A percentile compares a stretch with the other conserved stretches of the same genome.
phyloP scores from a whole-genome alignment of 495 filamentous ascomycete genomes.

The Aspergillus homomorphus region DNA sequence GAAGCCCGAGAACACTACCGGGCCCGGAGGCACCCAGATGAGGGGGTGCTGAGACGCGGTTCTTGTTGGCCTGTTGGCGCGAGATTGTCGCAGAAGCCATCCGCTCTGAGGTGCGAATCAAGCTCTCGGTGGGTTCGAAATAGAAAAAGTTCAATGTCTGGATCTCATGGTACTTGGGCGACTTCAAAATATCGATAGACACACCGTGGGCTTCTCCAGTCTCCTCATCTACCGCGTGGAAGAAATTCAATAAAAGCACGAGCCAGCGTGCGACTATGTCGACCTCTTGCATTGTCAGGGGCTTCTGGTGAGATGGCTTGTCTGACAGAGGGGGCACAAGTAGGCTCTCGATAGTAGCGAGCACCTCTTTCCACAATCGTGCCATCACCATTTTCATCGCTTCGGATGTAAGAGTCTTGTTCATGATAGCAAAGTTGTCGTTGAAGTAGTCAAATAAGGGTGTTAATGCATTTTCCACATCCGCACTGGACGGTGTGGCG shows the following conservation, averaged over 20 bases:
- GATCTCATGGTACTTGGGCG: constrained; percentile 97
- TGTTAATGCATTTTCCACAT: constrained; percentile 76
- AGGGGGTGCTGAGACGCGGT: constrained; percentile 72
- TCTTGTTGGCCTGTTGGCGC: constrained; percentile 63
- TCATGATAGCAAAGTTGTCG: constrained; percentile 99
- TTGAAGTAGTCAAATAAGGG: constrained; percentile 97
- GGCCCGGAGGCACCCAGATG: constrained; percentile 54
- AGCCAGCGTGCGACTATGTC: constrained; percentile 97
- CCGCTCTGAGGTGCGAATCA: constrained; percentile 87
- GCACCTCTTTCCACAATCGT: constrained; percentile 94
- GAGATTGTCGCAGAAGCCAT: constrained; percentile 90
- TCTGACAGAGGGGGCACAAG: constrained; percentile 94
- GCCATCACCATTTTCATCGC: constrained; percentile 99
- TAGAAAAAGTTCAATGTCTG: constrained; percentile 97
- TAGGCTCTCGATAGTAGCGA: constrained; percentile 84
- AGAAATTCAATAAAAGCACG: constrained; percentile 87
- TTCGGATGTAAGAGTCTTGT: constrained; percentile 84
- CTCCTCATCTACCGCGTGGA: constrained; percentile 85
- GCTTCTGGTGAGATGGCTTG: constrained; percentile 86
- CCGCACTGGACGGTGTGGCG: constrained; percentile 60
- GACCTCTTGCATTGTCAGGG: constrained; percentile 82
- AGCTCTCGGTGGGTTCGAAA: constrained; percentile 84
- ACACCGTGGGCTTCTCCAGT: constrained; percentile 86
- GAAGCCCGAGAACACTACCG: constrained; percentile 65
- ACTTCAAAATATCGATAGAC: constrained; percentile 85